Percentiles rank a stretch among this genome's conserved stretches.
These are phyloP conservation scores for Orobanche coerulescens DNA, from an alignment of 257 asterid genomes.

Conservation along the genomic window DNA sequence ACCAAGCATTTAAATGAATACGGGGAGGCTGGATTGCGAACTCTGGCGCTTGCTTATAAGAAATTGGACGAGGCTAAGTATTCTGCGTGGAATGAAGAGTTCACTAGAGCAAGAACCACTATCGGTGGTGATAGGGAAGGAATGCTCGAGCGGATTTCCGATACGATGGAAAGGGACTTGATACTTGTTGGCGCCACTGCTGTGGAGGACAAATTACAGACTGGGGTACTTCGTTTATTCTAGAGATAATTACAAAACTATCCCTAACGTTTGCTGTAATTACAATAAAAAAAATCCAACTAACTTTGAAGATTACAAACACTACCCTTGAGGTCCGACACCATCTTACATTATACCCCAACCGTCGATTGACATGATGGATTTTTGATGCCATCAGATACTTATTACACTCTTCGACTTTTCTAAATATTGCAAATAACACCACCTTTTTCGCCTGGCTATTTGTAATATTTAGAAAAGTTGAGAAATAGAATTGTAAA, in stretches of 20 bases:
- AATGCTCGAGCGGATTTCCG: slow-evolving; percentile 82
- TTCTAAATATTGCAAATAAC: too few species aligned
- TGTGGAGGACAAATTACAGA: slow-evolving; percentile 96
- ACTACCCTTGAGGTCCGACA: too few species aligned
- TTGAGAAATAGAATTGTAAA: too few species aligned
- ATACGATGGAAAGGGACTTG: slow-evolving; percentile 83
- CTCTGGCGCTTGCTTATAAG: slow-evolving; percentile 87
- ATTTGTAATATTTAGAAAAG: too few species aligned
- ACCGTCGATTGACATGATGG: too few species aligned
- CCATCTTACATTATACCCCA: too few species aligned
- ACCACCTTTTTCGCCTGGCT: too few species aligned
- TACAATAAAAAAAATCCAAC: not conserved
- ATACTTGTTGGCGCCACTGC: slow-evolving; percentile 98
- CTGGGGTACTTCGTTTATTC: slow-evolving; percentile 52
- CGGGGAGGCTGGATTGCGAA: slow-evolving; percentile 94
- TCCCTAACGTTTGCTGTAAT: not conserved
- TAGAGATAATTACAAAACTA: not conserved
- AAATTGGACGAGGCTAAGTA: slow-evolving; percentile 72
- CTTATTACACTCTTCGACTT: too few species aligned
- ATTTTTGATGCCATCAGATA: too few species aligned
- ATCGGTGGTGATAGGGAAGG: slow-evolving; percentile 79
- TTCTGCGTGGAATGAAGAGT: slow-evolving; percentile 86
- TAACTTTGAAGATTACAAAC: too few species aligned
- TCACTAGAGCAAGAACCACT: slow-evolving; percentile 65
- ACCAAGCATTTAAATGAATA: slow-evolving; percentile 79